Evolutionary conservation across 495 filamentous ascomycete genomes (phyloP), one percentile per base, ranked within the genome.

Genomic region (Tuber magnatum): DNA sequence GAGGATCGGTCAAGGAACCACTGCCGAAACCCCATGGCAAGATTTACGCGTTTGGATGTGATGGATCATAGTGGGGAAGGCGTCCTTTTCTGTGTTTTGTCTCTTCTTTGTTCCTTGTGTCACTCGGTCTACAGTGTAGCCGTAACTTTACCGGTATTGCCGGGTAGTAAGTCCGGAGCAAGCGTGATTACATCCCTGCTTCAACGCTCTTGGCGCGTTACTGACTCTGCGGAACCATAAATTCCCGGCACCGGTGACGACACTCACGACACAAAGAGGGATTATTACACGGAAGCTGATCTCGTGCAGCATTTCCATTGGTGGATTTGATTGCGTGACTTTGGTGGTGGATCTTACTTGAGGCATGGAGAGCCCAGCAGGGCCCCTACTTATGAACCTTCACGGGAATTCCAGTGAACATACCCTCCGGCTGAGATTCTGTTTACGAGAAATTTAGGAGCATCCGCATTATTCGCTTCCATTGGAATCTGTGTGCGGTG

Each of bases 51-150:
- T 32, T 28, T 61, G 22, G 8, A 12, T 28, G 48, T 56, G 24
- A 56, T n/a, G 22, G 48, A 56, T 56, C 10, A 56, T 7, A 28
- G 48, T 28, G 28, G 7, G 20, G 20, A 28, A 22, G 8, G 24
- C 4, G 24, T 32, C 22, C 4, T 24, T 24, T 7, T 48, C 22
- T 6, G 7, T 18, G 20, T 1, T 48, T 7, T 24, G 22, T 18
- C 28, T 35, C 28, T 65, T 65, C 56, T 65, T 65, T 65, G 56
- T 65, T 61, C 56, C 56, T 65, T 28, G 18, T 65, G 56, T 65
- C 56, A 35, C 16, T 65, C 28, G 2, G 28, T 35, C 28, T 7
- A 35, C 56, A 12, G 6, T 65, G 28, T 4, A 35, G 3, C n/a
- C 51, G 24, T 61, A 48, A 4, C 16, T 20, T 18, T 16, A n/a